phyloP scores from a whole-genome alignment of 495 filamentous ascomycete genomes.

The Geoglossum glabrum region DNA sequence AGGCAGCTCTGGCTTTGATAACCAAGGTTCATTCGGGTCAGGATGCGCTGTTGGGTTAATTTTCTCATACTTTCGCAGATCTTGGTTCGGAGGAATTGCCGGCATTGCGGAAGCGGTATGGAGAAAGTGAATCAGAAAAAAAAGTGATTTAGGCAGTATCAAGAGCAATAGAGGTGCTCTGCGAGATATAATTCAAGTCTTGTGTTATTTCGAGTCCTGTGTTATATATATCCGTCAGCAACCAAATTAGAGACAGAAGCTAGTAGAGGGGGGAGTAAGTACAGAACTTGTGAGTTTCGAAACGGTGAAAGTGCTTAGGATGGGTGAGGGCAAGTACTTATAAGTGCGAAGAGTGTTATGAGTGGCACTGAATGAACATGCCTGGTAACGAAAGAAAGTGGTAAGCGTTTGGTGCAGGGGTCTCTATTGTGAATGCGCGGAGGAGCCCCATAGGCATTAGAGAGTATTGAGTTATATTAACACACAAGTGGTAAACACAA shows the following conservation, averaged over 20 bases:
- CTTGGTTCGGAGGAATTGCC: background rate
- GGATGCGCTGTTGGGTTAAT: background rate
- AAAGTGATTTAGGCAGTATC: background rate
- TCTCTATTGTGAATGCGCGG: too few species aligned
- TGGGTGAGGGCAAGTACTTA: too few species aligned
- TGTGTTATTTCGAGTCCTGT: background rate
- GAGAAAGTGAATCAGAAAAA: background rate
- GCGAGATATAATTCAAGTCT: background rate
- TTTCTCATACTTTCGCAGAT: background rate
- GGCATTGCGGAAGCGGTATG: background rate
- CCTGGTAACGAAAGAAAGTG: too few species aligned
- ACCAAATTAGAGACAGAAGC: background rate
- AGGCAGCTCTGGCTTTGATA: slow-evolving; percentile 3
- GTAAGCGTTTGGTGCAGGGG: too few species aligned
- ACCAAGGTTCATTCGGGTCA: background rate
- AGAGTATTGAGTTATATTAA: too few species aligned
- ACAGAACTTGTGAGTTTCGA: too few species aligned
- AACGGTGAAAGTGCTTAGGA: too few species aligned
- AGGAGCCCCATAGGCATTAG: too few species aligned
- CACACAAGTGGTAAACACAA: too few species aligned
- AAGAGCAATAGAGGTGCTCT: background rate
- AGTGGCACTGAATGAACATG: too few species aligned
- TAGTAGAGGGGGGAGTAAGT: background rate
- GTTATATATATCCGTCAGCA: background rate
- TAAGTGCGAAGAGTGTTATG: too few species aligned